Conservation (phyloP, 805 yeast genomes). For the Nakazawaea ernobii region DNA sequence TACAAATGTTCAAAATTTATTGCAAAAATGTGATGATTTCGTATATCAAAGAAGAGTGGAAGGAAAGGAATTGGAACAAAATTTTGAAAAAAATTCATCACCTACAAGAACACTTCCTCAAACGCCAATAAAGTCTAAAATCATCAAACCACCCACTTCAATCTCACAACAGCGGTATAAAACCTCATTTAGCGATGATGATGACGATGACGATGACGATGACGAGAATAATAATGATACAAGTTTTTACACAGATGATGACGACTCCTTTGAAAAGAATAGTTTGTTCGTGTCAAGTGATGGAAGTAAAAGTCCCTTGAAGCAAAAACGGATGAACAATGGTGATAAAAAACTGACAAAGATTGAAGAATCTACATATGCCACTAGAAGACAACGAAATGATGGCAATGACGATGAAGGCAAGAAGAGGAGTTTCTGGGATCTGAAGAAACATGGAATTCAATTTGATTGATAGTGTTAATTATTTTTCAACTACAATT, state of each 20-base stretch:
- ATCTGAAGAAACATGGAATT: slow-evolving; percentile 8
- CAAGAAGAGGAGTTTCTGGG: slow-evolving; percentile 6
- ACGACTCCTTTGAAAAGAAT: slow-evolving; percentile 1
- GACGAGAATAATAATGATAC: not conserved
- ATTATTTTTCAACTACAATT: too few species aligned
- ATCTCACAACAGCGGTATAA: slow-evolving; percentile 3
- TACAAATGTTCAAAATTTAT: slow-evolving; percentile 36
- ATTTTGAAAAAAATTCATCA: slow-evolving; percentile 8
- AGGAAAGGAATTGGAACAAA: slow-evolving; percentile 43
- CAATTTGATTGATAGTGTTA: slow-evolving; percentile 2
- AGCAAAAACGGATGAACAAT: not conserved
- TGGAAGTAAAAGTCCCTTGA: slow-evolving; percentile 8
- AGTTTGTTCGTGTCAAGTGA: not conserved
- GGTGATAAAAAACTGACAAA: not conserved
- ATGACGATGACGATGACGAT: slow-evolving; percentile 3
- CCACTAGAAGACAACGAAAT: not conserved
- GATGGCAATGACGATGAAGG: too few species aligned
- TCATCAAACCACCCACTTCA: not conserved
- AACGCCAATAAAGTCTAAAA: slow-evolving; percentile 1
- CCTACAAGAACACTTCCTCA: not conserved
- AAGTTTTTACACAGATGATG: not conserved
- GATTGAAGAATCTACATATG: not conserved
- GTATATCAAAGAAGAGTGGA: slow-evolving; percentile 46
- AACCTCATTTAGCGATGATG: slow-evolving; percentile 3
- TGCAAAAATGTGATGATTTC: slow-evolving; percentile 45